Conservation (phyloP, 192 early-diverging fungal genomes). For the Coemansia sp. region DNA sequence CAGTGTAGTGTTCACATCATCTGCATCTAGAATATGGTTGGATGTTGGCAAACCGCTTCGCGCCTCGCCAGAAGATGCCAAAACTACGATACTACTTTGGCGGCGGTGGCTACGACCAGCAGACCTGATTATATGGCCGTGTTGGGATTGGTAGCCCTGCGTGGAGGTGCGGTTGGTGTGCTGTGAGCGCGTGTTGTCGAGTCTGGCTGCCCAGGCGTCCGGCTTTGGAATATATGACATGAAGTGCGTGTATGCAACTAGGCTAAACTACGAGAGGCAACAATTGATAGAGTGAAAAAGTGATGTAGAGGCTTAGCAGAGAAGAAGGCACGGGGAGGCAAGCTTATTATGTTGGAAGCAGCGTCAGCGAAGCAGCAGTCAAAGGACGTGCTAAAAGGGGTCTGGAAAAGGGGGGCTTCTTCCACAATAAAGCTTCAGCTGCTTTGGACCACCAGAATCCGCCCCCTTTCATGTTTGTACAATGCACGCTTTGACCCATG, state of each 20-base stretch:
- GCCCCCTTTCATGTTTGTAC: constrained; percentile 6
- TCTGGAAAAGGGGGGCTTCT: neutral
- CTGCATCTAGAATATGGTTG: neutral
- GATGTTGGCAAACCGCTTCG: neutral
- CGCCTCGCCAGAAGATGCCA: neutral
- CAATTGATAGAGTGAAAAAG: neutral
- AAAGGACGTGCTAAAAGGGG: neutral
- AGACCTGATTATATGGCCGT: neutral
- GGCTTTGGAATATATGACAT: constrained; percentile 40
- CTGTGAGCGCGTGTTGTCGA: constrained; percentile 12
- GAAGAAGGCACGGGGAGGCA: neutral
- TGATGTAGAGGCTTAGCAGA: neutral
- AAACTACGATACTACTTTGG: neutral
- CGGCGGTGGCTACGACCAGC: constrained; percentile 7
- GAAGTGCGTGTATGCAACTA: constrained; percentile 3
- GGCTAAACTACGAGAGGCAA: neutral
- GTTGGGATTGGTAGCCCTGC: neutral
- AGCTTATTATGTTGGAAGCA: neutral
- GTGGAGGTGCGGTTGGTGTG: neutral
- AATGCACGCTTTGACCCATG: neutral
- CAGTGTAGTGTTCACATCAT: neutral
- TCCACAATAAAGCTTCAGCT: neutral
- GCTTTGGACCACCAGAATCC: neutral
- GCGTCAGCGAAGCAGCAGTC: neutral
- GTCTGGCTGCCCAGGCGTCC: constrained; percentile 10